Base-by-base conservation (phyloP, 257 asterid genomes). In the Solanum chilense region DNA sequence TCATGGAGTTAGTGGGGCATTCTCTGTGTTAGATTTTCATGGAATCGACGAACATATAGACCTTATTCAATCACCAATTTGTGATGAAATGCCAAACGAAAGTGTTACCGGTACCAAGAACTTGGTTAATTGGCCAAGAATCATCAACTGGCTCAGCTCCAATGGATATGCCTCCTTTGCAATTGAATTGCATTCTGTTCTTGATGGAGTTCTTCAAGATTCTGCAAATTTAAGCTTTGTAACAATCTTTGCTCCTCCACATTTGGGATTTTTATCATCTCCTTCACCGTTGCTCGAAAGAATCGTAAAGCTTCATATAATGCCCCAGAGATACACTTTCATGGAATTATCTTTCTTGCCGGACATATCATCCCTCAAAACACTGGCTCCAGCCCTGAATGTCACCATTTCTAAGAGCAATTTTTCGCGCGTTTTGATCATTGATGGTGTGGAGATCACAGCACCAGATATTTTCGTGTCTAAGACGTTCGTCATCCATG, bases 111-210 rank as follows among this genome's bases (percentile, higher is more conserved):
- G 91, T 42, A 31, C 70, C 29, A 86, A 74, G 71, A 25, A 81
- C 42, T 47, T 47, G 33, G 58, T 91, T 31, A 91, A 92, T 4
- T 96, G 99, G 99, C 69, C 73, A 16, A 74, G 87, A 73, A 85
- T 92, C 2, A 83, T 94, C 39, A 88, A 91, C 73, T 31, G 76
- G 41, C 85, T 95, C 70, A 91, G 92, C 89, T 82, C 93, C 10
- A 92, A 91, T 13, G 98, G 98, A 49, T 94, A 90, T 47, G 91
- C 91, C 23, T 91, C 94, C 2, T 94, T 95, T 44, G 95, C 98
- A 1, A 90, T 92, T 85, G 98, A 93, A 64, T 83, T 95, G 89
- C 91, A 93, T 31, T 89, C 94, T 21, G 92, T 91, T 89, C 87
- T 93, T 83, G 94, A 93, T 70, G 92, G 89, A 75, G 77, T 95